Evolutionary conservation across 768 basidiomycete species (phyloP), one percentile per base, ranked within the genome.

Genomic region (Cubamyces lactineus): DNA sequence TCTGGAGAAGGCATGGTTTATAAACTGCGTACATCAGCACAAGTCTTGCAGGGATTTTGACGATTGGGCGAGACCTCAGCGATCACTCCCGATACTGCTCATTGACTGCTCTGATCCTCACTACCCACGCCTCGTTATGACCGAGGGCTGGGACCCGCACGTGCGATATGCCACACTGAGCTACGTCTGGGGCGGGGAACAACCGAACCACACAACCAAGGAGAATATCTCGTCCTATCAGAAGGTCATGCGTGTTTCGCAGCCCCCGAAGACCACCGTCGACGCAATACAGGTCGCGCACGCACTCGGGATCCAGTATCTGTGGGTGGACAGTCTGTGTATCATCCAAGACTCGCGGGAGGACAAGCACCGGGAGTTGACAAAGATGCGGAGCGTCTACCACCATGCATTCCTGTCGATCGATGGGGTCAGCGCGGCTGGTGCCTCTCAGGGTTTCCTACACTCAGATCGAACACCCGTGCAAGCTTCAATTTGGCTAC

Each of bases 301-400:
- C 42, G 8, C 15, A 3, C 45, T 57, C 24, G 42, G 45, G 4
- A 17, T 38, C 9, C 23, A 21, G 3, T 57, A 57, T 23, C 41
- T 57, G 11, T 57, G 55, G 55, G 43, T 43, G n/a, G 55, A 57
- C 19, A 26, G 42, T 11, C 21, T 57, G 5, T 57, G 55, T 43
- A 57, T 57, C 43, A 46, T 57, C 12, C 47, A 59, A 23, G 47
- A 49, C 39, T 39, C 34, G 12, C 4, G 15, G 8, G 57, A 48
- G 16, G 57, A 59, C 47, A 51, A 51, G 16, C 4, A 17, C 3
- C 28, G 28, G 28, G 49, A 51, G n/a, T n/a, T 51, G 9, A 19
- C 16, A 7, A 28, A 16, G 17, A 34, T 51, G 30, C 28, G 34
- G 28, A 16, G 38, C 16, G 17, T 57, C 42, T 57, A 57, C 34